Evolutionary conservation across 2,329 filamentous ascomycete genomes (phyloP), one percentile per base, ranked within the genome.

Genomic region (Fusarium udum): DNA sequence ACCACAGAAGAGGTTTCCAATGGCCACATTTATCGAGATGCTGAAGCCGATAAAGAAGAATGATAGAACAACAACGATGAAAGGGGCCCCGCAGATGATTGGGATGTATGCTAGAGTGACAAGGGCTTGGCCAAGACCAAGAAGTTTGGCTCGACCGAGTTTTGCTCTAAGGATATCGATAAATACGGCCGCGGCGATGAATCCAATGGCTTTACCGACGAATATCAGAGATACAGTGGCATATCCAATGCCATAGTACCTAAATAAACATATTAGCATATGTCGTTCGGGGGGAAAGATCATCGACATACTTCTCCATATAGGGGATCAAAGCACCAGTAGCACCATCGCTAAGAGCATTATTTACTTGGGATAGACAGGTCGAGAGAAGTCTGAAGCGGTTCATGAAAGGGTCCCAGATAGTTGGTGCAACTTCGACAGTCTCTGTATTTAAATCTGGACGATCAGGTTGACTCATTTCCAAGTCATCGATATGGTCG

Each of bases 181-280:
- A 69, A 92, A 85, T 42, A 91, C 88, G 3, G 93, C 93, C 3
- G 92, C 92, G 18, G 87, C 80, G 77, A 97, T 91, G 83, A 94
- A 97, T 22, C 94, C 94, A 9, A 92, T 73, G 1, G 94, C 93
- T 75, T 93, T 93, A 49, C 91, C 89, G 36, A 96, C 88, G 83
- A 96, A 97, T 77, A 97, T 93, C 42, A 95, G 84, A 4, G 94
- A 95, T 6, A 96, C 92, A 14, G 94, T 82, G 6, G 91, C 92
- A 79, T 96, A 95, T 46, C 91, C 92, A 63, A 96, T 93, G 65
- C 86, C 74, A 78, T 95, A 97, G 76, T 92, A 81, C 49, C 87
- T 89, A 51, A 13, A 15, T 89, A 51, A 13, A 15, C 7, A 4
- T 8, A 58, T 70, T 39, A 70, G 62, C 22, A 24, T 26, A 11